phyloP scores from a whole-genome alignment of 1,284 basidiomycete genomes.

The Gomphus bonarii region DNA sequence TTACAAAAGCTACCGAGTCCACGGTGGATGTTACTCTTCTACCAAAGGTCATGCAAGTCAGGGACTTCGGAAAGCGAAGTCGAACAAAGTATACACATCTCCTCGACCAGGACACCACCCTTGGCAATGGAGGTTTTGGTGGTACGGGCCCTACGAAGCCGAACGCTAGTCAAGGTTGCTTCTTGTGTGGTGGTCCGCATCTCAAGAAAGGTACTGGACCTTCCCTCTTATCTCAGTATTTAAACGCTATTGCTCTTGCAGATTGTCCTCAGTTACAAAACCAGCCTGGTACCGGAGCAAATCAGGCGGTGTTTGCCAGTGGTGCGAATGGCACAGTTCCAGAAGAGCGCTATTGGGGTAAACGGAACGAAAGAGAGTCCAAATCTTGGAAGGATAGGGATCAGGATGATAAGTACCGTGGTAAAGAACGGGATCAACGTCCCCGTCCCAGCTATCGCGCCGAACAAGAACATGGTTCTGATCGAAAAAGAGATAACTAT shows the following conservation, averaged over 20 bases:
- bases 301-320: slow-evolving; percentile 39
- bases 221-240: neutral
- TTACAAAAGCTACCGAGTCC: slow-evolving; percentile 79
- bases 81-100: slow-evolving; percentile 95
- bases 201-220: slow-evolving; percentile 63
- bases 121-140: slow-evolving; percentile 54
- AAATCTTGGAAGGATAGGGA: slow-evolving; percentile 20
- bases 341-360: slow-evolving; percentile 27
- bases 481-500: slow-evolving; percentile 14
- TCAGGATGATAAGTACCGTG: slow-evolving; percentile 15
- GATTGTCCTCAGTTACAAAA: slow-evolving; percentile 56
- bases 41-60: slow-evolving; percentile 95
- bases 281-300: slow-evolving; percentile 27
- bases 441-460: slow-evolving; percentile 18
- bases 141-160: slow-evolving; percentile 41
- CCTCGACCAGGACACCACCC: slow-evolving; percentile 87
- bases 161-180: slow-evolving; percentile 68
- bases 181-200: slow-evolving; percentile 85
- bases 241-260: slow-evolving; percentile 19
- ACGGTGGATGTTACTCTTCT: slow-evolving; percentile 79
- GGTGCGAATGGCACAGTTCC: slow-evolving; percentile 23
- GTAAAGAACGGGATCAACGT: slow-evolving; percentile 2
- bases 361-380: slow-evolving; percentile 20
- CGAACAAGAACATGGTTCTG: slow-evolving; percentile 13
- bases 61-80: slow-evolving; percentile 89